These are phyloP conservation scores for Boletellus emodensis DNA, from an alignment of 768 basidiomycete species.

Conservation along the genomic window DNA sequence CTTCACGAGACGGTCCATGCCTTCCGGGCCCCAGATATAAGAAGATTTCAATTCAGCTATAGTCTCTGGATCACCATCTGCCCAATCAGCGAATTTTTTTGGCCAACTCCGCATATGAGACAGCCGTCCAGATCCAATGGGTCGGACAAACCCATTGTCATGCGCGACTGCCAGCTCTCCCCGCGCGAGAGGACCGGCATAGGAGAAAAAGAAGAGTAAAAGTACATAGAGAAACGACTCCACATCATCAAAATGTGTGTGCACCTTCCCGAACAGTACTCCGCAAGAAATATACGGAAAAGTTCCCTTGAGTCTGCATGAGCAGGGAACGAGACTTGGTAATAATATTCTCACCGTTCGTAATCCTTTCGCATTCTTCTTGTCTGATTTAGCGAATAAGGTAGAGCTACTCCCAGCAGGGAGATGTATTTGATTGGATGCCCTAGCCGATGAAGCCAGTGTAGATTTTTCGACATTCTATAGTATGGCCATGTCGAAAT, in stretches of 20 bases:
- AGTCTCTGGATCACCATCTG: background rate
- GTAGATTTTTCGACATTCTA: background rate
- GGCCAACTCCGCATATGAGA: conserved; percentile 8
- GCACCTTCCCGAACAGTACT: background rate
- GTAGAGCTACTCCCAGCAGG: background rate
- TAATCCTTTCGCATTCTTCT: background rate
- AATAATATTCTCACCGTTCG: background rate
- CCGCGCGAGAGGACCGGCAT: background rate
- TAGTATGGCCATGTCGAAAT: conserved; percentile 22
- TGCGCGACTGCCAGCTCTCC: background rate
- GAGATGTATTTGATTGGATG: background rate
- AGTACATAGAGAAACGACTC: conserved; percentile 18
- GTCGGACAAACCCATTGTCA: background rate
- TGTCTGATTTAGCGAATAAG: background rate
- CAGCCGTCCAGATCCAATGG: background rate
- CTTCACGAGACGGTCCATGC: background rate
- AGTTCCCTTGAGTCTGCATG: background rate
- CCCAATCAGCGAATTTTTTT: background rate
- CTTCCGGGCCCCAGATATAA: no score
- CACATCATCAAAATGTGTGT: conserved; percentile 11
- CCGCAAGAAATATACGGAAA: conserved; percentile 12
- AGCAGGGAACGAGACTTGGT: background rate
- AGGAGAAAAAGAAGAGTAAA: conserved; percentile 12
- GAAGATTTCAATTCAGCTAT: background rate
- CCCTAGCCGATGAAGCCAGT: background rate